phyloP scores from a whole-genome alignment of 2,329 filamentous ascomycete genomes.

The Alternaria ventricosa region DNA sequence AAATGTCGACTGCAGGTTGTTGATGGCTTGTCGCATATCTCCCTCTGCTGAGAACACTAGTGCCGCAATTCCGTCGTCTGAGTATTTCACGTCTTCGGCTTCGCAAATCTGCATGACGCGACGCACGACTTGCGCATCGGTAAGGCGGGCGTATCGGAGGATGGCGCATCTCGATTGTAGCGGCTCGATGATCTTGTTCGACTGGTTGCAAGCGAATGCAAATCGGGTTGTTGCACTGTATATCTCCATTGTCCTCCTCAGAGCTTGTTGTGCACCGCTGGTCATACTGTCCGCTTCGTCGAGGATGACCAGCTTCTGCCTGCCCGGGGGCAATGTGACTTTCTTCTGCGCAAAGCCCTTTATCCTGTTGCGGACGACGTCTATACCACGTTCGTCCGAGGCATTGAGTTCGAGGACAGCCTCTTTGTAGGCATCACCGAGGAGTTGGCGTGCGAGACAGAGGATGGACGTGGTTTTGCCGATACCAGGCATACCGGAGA shows the following conservation, averaged over 20 bases:
- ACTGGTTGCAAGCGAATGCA: constrained; percentile 97
- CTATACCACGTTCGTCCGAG: constrained; percentile 95
- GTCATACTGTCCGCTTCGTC: constrained; percentile 99
- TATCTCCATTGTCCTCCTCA: constrained; percentile 97
- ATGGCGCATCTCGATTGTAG: constrained; percentile 96
- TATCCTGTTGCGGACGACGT: constrained; percentile 95
- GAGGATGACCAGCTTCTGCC: constrained; percentile 95
- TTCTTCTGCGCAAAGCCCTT: constrained; percentile 99
- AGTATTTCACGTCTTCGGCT: constrained; percentile 87
- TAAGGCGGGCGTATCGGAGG: constrained; percentile 88
- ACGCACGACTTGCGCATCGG: constrained; percentile 90
- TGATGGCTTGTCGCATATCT: constrained; percentile 98
- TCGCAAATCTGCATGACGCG: constrained; percentile 90
- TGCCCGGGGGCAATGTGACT: constrained; percentile 86
- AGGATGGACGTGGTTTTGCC: constrained; percentile 97
- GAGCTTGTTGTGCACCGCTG: constrained; percentile 90
- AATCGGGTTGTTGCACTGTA: constrained; percentile 96
- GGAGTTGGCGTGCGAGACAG: constrained; percentile 87
- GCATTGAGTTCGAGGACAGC: constrained; percentile 96
- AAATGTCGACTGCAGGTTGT: constrained; percentile 92
- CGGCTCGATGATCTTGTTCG: constrained; percentile 99
- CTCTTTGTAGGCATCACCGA: constrained; percentile 95
- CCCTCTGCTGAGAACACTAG: constrained; percentile 96
- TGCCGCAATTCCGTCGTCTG: constrained; percentile 93
- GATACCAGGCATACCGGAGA: constrained; percentile 99